These are phyloP conservation scores for Scedosporium aurantiacum DNA, from an alignment of 2,329 filamentous ascomycete species.

Conservation along the genomic window DNA sequence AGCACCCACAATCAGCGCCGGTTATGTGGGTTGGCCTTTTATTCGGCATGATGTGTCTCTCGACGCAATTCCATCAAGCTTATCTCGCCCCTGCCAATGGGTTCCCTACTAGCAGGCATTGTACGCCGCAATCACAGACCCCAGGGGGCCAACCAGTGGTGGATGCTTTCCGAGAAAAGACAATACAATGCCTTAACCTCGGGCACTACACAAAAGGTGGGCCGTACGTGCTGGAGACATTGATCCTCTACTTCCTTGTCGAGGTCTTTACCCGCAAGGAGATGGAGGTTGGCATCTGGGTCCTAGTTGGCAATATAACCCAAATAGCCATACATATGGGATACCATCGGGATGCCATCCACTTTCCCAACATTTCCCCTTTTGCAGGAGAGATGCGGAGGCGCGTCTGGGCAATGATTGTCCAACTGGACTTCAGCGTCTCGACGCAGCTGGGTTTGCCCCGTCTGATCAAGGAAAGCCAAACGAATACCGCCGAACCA, in stretches of 20 bases:
- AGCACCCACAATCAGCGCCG: slow-evolving; percentile 25
- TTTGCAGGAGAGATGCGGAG: slow-evolving; percentile 45
- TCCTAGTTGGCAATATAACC: slow-evolving; percentile 37
- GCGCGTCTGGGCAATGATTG: slow-evolving; percentile 39
- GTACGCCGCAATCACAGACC: too few relatives aligned
- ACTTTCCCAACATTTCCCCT: slow-evolving; percentile 36
- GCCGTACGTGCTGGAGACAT: slow-evolving; percentile 27
- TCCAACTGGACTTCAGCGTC: slow-evolving; percentile 51
- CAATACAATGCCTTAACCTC: slow-evolving; percentile 24
- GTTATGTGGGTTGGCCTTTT: slow-evolving; percentile 40
- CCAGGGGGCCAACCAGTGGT: too few relatives aligned
- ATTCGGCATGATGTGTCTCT: slow-evolving; percentile 30
- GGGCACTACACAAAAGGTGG: slow-evolving; percentile 31
- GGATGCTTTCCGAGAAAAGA: slow-evolving; percentile 12
- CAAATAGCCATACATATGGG: slow-evolving; percentile 49
- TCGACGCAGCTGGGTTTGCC: slow-evolving; percentile 59
- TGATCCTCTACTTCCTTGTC: too few relatives aligned
- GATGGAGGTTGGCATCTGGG: slow-evolving; percentile 35
- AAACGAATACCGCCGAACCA: slow-evolving; percentile 51
- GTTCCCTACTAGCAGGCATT: slow-evolving; percentile 30
- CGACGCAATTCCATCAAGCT: slow-evolving; percentile 21
- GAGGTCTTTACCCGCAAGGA: slow-evolving; percentile 21
- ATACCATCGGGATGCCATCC: slow-evolving; percentile 43
- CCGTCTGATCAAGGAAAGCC: slow-evolving; percentile 51
- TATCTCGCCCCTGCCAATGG: slow-evolving; percentile 30